phyloP scores from a whole-genome alignment of 2,329 filamentous ascomycete genomes.

The Corinectria fuckeliana region DNA sequence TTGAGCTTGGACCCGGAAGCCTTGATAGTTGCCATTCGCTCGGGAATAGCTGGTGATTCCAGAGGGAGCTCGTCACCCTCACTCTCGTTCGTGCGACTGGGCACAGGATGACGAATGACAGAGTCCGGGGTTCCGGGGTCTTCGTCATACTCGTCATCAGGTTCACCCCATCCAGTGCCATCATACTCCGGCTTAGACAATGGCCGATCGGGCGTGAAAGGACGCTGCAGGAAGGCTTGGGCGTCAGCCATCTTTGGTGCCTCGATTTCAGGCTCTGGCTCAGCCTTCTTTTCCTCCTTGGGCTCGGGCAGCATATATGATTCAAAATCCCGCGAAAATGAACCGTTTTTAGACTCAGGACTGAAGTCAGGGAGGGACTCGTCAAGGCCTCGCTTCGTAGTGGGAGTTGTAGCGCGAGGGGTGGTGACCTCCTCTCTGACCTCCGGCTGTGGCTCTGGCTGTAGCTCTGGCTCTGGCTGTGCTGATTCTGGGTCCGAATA shows the following conservation, averaged over 20 bases:
- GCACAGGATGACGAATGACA: conserved; percentile 80
- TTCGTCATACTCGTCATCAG: conserved; percentile 57
- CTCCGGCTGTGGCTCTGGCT: conserved; percentile 31
- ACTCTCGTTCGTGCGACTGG: conserved; percentile 45
- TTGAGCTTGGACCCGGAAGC: conserved; percentile 86
- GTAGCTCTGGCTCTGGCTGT: conserved; percentile 29
- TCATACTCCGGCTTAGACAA: conserved; percentile 69
- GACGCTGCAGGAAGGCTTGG: conserved; percentile 48
- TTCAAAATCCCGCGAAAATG: conserved; percentile 53
- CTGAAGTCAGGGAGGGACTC: conserved; percentile 48
- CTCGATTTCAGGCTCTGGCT: conserved; percentile 33
- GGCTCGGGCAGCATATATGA: conserved; percentile 55
- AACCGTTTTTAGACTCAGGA: conserved; percentile 42
- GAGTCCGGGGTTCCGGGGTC: conserved; percentile 83
- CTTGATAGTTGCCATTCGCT: conserved; percentile 86
- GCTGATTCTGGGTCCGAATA: conserved; percentile 41
- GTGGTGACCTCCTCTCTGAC: conserved; percentile 57
- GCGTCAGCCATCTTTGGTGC: conserved; percentile 45
- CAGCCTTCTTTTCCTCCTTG: conserved; percentile 39
- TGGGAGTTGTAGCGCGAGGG: conserved; percentile 51
- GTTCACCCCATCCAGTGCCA: conserved; percentile 66
- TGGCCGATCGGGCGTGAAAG: conserved; percentile 56
- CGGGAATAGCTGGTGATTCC: conserved; percentile 74
- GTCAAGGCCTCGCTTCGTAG: conserved; percentile 28
- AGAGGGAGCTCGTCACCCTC: conserved; percentile 51